Evolutionary conservation across 805 yeast genomes (phyloP).

Genomic region (Barnettozyma sp.): DNA sequence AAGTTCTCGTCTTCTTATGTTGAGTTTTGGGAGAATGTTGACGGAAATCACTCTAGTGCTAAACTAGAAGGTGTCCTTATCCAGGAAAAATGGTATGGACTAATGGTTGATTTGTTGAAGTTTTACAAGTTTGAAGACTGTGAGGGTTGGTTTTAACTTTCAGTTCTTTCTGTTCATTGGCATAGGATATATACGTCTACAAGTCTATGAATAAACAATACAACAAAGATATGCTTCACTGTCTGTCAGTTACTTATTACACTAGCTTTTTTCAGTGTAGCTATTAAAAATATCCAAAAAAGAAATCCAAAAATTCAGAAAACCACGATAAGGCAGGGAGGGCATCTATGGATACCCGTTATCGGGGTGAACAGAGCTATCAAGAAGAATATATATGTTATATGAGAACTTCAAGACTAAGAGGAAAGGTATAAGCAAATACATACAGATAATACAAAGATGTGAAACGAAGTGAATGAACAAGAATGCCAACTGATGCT

Average conservation of each 20-base stretch:
- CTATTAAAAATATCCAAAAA: neutral
- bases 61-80: slow-evolving; percentile 1
- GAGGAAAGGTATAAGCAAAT: slow-evolving; percentile 1
- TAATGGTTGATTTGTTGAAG: slow-evolving; percentile 19
- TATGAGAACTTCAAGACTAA: slow-evolving; percentile 1
- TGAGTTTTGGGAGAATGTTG: slow-evolving; percentile 20
- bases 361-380: slow-evolving; percentile 1
- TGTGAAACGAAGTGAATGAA: neutral
- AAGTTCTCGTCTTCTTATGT: slow-evolving; percentile 16
- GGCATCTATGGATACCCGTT: no score
- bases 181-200: no score
- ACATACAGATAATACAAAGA: slow-evolving; percentile 1
- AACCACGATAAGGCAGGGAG: neutral
- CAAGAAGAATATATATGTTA: neutral
- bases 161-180: no score
- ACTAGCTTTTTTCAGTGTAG: neutral
- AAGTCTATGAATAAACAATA: no score
- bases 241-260: neutral
- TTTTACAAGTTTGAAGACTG: slow-evolving; percentile 18
- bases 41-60: slow-evolving; percentile 1
- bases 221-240: no score
- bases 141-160: slow-evolving; percentile 26
- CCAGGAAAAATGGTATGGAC: slow-evolving; percentile 18
- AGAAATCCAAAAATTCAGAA: neutral
- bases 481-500: neutral